Base-by-base conservation (phyloP, 129 eudicot genomes). In the Gnaphalium uliginosum region DNA sequence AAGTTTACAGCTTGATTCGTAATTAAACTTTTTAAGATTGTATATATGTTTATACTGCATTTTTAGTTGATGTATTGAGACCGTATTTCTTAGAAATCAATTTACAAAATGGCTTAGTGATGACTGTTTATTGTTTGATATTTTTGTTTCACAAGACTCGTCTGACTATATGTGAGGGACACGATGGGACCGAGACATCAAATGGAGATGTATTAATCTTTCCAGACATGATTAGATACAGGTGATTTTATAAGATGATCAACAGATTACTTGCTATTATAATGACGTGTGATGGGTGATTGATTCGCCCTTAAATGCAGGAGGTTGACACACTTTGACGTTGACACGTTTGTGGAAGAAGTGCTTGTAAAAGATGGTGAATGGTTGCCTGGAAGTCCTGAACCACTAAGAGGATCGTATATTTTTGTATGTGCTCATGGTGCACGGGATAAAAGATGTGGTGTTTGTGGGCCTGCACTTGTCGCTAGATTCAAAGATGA, bases 211-310 rank as follows among this genome's bases (percentile, higher is more conserved):
- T 94, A 43, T 79, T 94, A 56, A 94, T 94, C 86, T 94, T 94
- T 75, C 99, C 99, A 24, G 99, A 94, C 71, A 90, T 94, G 99
- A 83, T 91, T 78, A 89, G 97, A 91, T 94, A 94, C 97, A 94
- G 97, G 99, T 90, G 15, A 5, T 26, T 19, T 10, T 17, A 18
- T 19, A 26, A 59, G 9, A 33, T 32, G 19, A 14, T 41, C 46
- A 30, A n/a, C 13, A 32, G 46, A 27, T 30, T 17, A 15, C 54
- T 21, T 59, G 58, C 73, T 57, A 67, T 48, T 59, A 21, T 24
- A 18, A 65, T 35, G 50, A 17, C 9, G 24, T 9, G 21, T 65
- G 48, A 26, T 73, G 5, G 41, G n/a, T 73, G 57, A 79, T 75
- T 9, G 10, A 69, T 46, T 41, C n/a, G 50, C 66, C 59, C 25